A percentile compares a stretch with the other conserved stretches of the same genome.
These are phyloP conservation scores for Thelonectria rubi DNA, from an alignment of 2,329 filamentous ascomycete genomes.

Conservation along the genomic window DNA sequence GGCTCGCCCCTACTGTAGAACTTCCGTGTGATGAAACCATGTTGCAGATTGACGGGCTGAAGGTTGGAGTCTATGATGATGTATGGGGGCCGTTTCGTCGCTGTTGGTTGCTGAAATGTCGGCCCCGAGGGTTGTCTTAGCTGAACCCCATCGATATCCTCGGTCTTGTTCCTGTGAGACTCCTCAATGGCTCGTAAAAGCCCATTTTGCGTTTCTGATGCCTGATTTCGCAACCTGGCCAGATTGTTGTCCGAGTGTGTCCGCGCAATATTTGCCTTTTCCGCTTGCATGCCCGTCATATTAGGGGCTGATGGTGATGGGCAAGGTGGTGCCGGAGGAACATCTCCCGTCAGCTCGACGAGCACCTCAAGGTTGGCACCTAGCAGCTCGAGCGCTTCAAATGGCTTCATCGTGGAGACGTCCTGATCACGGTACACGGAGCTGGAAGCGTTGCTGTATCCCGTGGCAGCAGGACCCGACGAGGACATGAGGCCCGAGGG, in stretches of 20 bases:
- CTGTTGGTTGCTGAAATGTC: constrained; percentile 27
- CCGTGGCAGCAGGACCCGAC: constrained; percentile 48
- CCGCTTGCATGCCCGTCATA: constrained; percentile 69
- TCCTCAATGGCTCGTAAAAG: constrained; percentile 8
- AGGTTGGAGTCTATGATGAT: constrained; percentile 73
- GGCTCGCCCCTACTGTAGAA: constrained; percentile 93
- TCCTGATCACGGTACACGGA: constrained; percentile 60
- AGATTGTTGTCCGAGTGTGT: constrained; percentile 66
- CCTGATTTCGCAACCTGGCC: constrained; percentile 54
- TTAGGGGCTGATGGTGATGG: constrained; percentile 71
- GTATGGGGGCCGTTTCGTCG: constrained; percentile 57
- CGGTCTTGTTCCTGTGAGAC: constrained; percentile 17
- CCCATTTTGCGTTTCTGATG: constrained; percentile 3
- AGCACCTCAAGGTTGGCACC: constrained; percentile 75
- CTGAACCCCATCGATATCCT: constrained; percentile 64
- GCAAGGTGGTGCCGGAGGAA: constrained; percentile 81
- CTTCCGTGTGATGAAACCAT: constrained; percentile 86
- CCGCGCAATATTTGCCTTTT: constrained; percentile 68
- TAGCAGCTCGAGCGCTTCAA: constrained; percentile 82
- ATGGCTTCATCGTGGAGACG: constrained; percentile 76
- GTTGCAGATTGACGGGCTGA: constrained; percentile 79
- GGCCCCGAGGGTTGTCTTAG: constrained; percentile 53
- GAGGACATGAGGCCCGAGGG: constrained; percentile 57
- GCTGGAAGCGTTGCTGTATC: constrained; percentile 31
- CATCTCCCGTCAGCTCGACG: constrained; percentile 77